Conservation (phyloP, 2,329 filamentous ascomycete species). For the Thermomyces lanuginosus region DNA sequence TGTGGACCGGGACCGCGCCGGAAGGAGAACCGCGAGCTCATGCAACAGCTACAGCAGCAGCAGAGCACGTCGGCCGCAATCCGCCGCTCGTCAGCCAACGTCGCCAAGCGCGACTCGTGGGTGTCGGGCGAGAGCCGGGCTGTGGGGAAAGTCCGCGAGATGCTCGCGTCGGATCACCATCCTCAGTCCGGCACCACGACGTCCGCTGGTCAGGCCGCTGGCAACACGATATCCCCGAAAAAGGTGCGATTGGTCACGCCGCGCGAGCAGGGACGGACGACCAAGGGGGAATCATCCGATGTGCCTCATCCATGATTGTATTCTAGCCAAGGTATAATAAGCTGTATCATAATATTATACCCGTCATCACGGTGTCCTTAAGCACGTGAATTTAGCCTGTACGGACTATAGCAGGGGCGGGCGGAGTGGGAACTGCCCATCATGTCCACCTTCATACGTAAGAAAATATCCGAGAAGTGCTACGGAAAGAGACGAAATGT, state of each 20-base stretch:
- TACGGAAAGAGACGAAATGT: too few species aligned
- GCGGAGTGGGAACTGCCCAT: too few species aligned
- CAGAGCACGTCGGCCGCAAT: constrained; percentile 14
- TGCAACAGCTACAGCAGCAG: constrained; percentile 18
- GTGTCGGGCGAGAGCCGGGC: constrained; percentile 29
- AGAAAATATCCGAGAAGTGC: too few species aligned
- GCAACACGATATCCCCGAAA: constrained; percentile 26
- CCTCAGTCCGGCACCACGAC: constrained; percentile 9
- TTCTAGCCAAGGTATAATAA: too few species aligned
- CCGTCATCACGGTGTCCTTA: too few species aligned
- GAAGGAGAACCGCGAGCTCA: constrained; percentile 20
- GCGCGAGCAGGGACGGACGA: constrained; percentile 25
- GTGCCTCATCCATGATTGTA: too few species aligned
- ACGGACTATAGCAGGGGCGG: too few species aligned
- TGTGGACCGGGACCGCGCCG: constrained; percentile 37
- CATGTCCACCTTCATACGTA: too few species aligned
- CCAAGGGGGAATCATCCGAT: too few species aligned
- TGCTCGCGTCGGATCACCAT: constrained; percentile 21
- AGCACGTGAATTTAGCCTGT: too few species aligned
- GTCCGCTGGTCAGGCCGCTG: constrained; percentile 12
- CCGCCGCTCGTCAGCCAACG: constrained; percentile 17
- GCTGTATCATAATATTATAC: too few species aligned
- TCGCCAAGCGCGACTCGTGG: constrained; percentile 31
- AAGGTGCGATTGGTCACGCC: constrained; percentile 31
- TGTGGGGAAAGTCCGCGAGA: constrained; percentile 30